Evolutionary conservation across 352 stramenopile species (phyloP).

Genomic region (Globisporangium echinulatum): DNA sequence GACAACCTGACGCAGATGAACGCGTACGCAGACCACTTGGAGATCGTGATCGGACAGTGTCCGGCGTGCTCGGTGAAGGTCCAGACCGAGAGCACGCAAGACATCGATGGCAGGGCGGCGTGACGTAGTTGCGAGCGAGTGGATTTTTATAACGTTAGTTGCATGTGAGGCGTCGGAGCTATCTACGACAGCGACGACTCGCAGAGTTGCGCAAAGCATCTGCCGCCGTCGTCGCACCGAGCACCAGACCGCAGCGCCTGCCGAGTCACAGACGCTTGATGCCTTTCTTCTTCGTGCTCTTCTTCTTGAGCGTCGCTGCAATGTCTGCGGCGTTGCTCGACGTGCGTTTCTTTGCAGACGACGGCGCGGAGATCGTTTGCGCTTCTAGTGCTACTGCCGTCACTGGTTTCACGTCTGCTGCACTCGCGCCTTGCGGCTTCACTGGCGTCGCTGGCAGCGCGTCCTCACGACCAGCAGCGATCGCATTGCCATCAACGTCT

Average conservation of each 20-base stretch:
- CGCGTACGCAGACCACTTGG: constrained; percentile 68
- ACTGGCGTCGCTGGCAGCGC: constrained; percentile 2
- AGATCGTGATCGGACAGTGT: constrained; percentile 68
- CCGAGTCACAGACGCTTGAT: constrained; percentile 49
- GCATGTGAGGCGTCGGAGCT: neutral
- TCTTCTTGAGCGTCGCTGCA: constrained; percentile 49
- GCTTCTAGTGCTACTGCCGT: neutral
- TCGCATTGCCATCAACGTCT: neutral
- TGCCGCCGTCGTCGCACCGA: neutral
- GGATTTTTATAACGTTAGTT: constrained; percentile 5
- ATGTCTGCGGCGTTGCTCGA: constrained; percentile 22
- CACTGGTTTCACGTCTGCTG: neutral
- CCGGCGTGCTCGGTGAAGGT: constrained; percentile 64
- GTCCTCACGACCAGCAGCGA: neutral
- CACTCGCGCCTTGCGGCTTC: neutral
- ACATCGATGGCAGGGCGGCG: constrained; percentile 17
- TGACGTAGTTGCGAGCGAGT: constrained; percentile 4
- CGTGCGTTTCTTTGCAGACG: constrained; percentile 38
- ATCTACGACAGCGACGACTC: neutral
- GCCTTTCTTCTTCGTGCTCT: constrained; percentile 59
- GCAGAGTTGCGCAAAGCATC: neutral
- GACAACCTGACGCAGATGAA: constrained; percentile 78
- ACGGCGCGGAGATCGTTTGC: constrained; percentile 10
- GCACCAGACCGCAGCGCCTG: neutral
- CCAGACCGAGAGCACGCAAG: constrained; percentile 59